Base-by-base conservation (phyloP, 257 asterid species). In the Schizonepeta tenuifolia region DNA sequence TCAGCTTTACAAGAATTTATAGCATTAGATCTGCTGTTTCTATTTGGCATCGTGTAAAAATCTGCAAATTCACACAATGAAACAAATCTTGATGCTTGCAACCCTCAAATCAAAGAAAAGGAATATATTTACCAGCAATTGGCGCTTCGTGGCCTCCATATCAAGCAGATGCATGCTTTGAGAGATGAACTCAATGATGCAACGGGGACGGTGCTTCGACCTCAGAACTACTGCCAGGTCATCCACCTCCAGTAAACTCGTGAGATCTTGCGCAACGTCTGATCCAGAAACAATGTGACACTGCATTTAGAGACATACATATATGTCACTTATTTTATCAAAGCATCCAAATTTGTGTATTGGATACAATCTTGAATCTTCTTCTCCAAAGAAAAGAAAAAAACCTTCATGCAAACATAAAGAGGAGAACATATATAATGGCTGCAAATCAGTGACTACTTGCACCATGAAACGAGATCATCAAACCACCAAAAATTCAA, bases 111-210 rank as follows among this genome's bases (percentile, higher is more conserved):
- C 7, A 64, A 36, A 6, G 10, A 17, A 66, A 71, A 56, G 49
- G 13, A 22, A 70, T 7, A 36, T 36, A 36, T 18, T 85, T 84
- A 94, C 98, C 96, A 94, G 77, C 28, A 70, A n/a, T n/a, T 77
- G 81, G 43, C 86, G 90, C 71, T 84, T 84, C n/a, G 93, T 15
- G 67, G 84, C 73, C n/a, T 89, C 99, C 81, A 91, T 20, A 59
- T 83, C 85, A 67, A 94, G 87, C 64, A 84, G 70, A 74, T 83
- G 92, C 56, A 94, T 85, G 80, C 97, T 85, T 47, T 88, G 99
- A 59, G 98, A 89, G 80, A 94, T 94, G 84, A 91, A 92, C 77
- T 89, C 96, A 50, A 91, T 87, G 76, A 94, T 77, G 84, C 97
- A 91, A 56, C 87, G 93, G 14, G 99, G 99, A 1, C 88, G 91